Evolutionary conservation across 2,329 filamentous ascomycete genomes (phyloP).

Genomic region (Aureobasidium sp.): DNA sequence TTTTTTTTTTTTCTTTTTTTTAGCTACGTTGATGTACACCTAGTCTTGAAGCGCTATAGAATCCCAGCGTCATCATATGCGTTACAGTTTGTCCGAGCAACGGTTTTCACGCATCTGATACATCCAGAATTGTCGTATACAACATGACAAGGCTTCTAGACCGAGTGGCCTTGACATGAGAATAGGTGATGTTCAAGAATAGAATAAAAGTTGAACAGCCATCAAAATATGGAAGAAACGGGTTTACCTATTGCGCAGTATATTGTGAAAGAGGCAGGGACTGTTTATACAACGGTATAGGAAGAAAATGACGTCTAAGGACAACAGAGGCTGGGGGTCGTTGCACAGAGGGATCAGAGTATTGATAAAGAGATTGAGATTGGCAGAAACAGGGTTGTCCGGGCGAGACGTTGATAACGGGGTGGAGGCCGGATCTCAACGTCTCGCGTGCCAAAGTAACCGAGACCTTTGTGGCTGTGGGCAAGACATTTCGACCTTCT

Average conservation of each 20-base stretch:
- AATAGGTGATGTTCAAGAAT: background rate
- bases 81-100: background rate
- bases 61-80: background rate
- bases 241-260: background rate
- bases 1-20: too few species aligned
- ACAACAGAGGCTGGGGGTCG: background rate
- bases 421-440: slow-evolving; percentile 3
- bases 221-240: background rate
- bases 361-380: background rate
- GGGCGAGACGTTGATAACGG: slow-evolving; percentile 1
- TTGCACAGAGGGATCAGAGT: background rate
- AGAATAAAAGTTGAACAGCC: background rate
- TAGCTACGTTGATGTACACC: background rate
- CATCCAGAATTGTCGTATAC: background rate
- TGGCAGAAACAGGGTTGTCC: background rate
- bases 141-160: background rate
- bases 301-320: background rate
- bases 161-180: background rate
- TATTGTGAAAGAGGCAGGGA: background rate
- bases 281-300: background rate
- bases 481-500: background rate
- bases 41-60: background rate
- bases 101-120: background rate
- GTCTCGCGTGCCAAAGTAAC: slow-evolving; percentile 6
- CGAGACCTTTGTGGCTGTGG: background rate